Percentiles rank a stretch among this genome's conserved stretches.
Evolutionary conservation across 768 basidiomycete species (phyloP).

Genomic region (Mycena indigotica): DNA sequence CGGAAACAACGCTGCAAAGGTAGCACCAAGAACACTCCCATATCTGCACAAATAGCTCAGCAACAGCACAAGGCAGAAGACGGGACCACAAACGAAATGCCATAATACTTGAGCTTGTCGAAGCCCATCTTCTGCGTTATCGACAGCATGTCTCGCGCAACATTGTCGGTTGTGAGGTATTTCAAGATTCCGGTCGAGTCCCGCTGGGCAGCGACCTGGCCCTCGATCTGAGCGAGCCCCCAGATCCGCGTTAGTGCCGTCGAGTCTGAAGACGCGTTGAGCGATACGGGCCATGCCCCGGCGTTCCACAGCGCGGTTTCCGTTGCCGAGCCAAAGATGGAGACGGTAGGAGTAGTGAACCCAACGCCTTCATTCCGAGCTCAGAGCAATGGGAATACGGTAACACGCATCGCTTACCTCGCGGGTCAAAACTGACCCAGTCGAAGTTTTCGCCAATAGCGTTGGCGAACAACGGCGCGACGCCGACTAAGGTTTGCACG

Average conservation of each 20-base stretch:
- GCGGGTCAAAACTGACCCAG: slow-evolving; percentile 31
- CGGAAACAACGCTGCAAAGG: slow-evolving; percentile 24
- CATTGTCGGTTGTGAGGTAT: slow-evolving; percentile 7
- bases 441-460: slow-evolving; percentile 24
- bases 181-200: not conserved
- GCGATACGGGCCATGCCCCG: not conserved
- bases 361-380: no score
- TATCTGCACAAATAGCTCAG: slow-evolving; percentile 3
- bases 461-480: slow-evolving; percentile 1
- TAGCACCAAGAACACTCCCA: slow-evolving; percentile 20
- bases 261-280: slow-evolving; percentile 2
- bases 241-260: not conserved
- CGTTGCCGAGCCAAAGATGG: slow-evolving; percentile 8
- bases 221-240: not conserved
- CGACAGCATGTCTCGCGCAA: slow-evolving; percentile 14
- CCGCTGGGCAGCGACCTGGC: not conserved
- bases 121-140: slow-evolving; percentile 8
- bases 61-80: not conserved
- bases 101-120: slow-evolving; percentile 16
- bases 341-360: slow-evolving; percentile 10
- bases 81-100: slow-evolving; percentile 4
- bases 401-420: slow-evolving; percentile 22
- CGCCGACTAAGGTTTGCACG: slow-evolving; percentile 15
- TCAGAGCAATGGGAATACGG: no score
- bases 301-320: slow-evolving; percentile 5